Base-by-base conservation (phyloP, 805 yeast species). In the Candida hispaniensis region DNA sequence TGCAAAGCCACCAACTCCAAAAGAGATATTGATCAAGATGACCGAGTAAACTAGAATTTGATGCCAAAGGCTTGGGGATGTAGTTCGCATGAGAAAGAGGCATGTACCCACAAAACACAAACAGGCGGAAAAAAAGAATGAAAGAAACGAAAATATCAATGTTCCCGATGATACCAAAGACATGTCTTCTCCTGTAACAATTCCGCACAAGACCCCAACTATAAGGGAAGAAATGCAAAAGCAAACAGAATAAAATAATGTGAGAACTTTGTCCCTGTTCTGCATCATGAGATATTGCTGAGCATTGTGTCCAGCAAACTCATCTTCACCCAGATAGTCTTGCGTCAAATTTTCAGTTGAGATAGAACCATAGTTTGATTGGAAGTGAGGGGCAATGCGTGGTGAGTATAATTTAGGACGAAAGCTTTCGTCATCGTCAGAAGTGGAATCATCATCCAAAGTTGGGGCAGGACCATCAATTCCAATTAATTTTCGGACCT, bases 1-100 rank as follows among this genome's bases (percentile, higher is more conserved):
- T 11, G 60, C 61, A 24, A 64, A 50, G 1, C 72, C 68, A 5
- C 67, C 58, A 12, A 68, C 62, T 12, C 69, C 64, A 19, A 66
- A 46, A 13, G 61, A 46, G 4, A 67, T 59, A 10, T 63, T 58
- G 3, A 60, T 28, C 18, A 62, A 39, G 39, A 68, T 59, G 2
- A 60, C 52, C 3, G 55, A 30, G 59, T 70, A 67, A 12, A 69
- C 67, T 7, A 59, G 42, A 1, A 57, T 45, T 18, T 61, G 63
- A 42, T 68, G 72, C 56, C 63, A 54, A 42, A 59, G 35, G 3
- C 62, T 60, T 2, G 67, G 62, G 7, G 49, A 35, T 8, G 40
- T 26, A 39, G 57, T 49, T 11, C 73, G 56, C 41, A 64, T 51
- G 51, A 66, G 49, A 28, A 62, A 52, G n/a, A 71, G 50, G 18